Conservation (phyloP, 805 yeast species). For the Huiozyma sinensis region DNA sequence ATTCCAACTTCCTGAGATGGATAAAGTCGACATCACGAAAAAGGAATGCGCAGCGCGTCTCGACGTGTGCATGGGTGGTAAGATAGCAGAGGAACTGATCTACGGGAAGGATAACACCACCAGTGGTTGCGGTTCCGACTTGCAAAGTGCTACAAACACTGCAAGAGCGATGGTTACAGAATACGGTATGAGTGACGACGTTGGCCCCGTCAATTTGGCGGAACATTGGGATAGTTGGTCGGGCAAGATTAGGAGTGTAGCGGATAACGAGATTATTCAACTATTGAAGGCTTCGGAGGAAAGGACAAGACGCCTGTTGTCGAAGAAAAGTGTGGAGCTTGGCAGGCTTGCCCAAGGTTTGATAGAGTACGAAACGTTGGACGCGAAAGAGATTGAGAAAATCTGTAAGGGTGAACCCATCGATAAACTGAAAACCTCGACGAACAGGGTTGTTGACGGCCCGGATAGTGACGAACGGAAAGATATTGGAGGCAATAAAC, state of each 20-base stretch:
- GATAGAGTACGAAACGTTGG: slow-evolving; percentile 89
- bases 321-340: slow-evolving; percentile 55
- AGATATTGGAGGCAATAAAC: slow-evolving; percentile 25
- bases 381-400: slow-evolving; percentile 79
- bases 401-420: slow-evolving; percentile 73
- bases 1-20: slow-evolving; percentile 97
- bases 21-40: slow-evolving; percentile 86
- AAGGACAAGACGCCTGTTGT: slow-evolving; percentile 62
- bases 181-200: slow-evolving; percentile 89
- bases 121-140: slow-evolving; percentile 89
- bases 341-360: slow-evolving; percentile 86
- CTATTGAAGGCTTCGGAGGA: slow-evolving; percentile 65
- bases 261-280: slow-evolving; percentile 83
- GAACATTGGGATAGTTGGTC: slow-evolving; percentile 97
- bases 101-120: slow-evolving; percentile 91
- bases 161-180: slow-evolving; percentile 96
- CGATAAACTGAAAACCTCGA: slow-evolving; percentile 52
- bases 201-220: slow-evolving; percentile 84
- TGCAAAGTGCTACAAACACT: slow-evolving; percentile 78
- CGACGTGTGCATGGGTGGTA: slow-evolving; percentile 99
- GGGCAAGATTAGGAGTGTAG: slow-evolving; percentile 72
- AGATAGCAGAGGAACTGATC: slow-evolving; percentile 87
- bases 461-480: slow-evolving; percentile 38
- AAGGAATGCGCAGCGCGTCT: slow-evolving; percentile 82
- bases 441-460: slow-evolving; percentile 65